Conservation (phyloP, 2,329 filamentous ascomycete species). For the Aspergillus fumigatus region DNA sequence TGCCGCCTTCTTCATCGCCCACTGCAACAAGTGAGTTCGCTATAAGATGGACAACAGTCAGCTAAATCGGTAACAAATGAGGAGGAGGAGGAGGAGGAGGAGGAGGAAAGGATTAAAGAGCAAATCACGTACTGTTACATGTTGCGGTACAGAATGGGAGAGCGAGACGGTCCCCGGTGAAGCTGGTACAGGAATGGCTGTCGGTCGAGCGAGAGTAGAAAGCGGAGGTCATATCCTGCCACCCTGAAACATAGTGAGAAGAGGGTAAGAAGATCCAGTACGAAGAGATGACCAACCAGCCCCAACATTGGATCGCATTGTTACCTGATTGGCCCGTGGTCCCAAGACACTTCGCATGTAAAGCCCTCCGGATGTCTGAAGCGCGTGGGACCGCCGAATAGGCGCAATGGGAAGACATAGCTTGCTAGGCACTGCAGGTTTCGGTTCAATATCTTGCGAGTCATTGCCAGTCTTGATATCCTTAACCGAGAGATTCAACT, state of each 20-base stretch:
- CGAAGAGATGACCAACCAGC: constrained; percentile 28
- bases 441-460: constrained; percentile 12
- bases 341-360: constrained; percentile 36
- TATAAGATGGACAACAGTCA: constrained; percentile 27
- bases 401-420: constrained; percentile 24
- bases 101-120: not conserved
- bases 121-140: constrained; percentile 56
- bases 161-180: constrained; percentile 37
- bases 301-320: constrained; percentile 32
- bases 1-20: constrained; percentile 64
- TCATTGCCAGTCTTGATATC: constrained; percentile 22
- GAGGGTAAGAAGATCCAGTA: not conserved
- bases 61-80: not conserved
- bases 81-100: no score
- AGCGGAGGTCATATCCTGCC: constrained; percentile 55
- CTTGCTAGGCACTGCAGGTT: constrained; percentile 16
- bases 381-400: constrained; percentile 32
- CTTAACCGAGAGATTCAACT: constrained; percentile 23
- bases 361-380: constrained; percentile 35
- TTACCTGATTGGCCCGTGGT: constrained; percentile 27
- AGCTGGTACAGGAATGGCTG: constrained; percentile 45
- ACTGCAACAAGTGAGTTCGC: constrained; percentile 64
- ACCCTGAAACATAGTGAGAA: constrained; percentile 37
- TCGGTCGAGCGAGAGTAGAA: constrained; percentile 58
- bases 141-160: constrained; percentile 63